A percentile compares a stretch with the other conserved stretches of the same genome.
Evolutionary conservation across 176 grass and related monocot species (phyloP).

Genomic region (Tillandsia fasciculata): DNA sequence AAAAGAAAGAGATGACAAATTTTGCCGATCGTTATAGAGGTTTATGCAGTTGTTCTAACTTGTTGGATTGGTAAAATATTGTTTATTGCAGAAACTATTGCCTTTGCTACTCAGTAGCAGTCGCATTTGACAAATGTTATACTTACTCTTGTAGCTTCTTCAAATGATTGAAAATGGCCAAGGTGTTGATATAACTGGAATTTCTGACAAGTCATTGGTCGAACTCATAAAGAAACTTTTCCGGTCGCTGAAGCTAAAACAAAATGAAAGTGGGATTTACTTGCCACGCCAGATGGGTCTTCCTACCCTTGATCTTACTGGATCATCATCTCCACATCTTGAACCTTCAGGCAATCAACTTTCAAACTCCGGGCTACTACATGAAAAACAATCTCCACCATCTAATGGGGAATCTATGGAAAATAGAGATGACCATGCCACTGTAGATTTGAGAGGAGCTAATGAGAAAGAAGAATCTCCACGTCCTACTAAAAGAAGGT

Average conservation of each 20-base stretch:
- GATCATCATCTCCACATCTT: slow-evolving; percentile 26
- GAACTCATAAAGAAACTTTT: slow-evolving; percentile 78
- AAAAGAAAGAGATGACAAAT: too few species aligned
- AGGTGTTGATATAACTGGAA: slow-evolving; percentile 74
- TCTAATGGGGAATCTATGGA: slow-evolving; percentile 25
- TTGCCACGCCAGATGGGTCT: slow-evolving; percentile 46
- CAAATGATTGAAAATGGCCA: slow-evolving; percentile 88
- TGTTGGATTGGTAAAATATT: too few species aligned
- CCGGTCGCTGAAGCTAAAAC: slow-evolving; percentile 53
- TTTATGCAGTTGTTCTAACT: too few species aligned
- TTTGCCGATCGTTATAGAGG: too few species aligned
- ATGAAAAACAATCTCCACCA: slow-evolving; percentile 17
- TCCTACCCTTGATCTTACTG: slow-evolving; percentile 60
- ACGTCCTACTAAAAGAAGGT: slow-evolving; percentile 51
- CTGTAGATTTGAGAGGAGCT: slow-evolving; percentile 16
- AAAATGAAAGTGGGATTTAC: slow-evolving; percentile 58
- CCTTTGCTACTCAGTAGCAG: too few species aligned
- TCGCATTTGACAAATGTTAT: too few species aligned
- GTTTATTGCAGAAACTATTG: too few species aligned
- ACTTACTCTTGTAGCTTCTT: slow-evolving; percentile 52
- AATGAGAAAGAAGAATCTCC: slow-evolving; percentile 33
- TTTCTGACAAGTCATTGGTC: slow-evolving; percentile 68
- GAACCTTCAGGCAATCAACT: slow-evolving; percentile 19
- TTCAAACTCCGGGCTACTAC: slow-evolving; percentile 8
- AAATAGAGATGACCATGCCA: slow-evolving; percentile 21